Conservation (phyloP, 129 eudicot genomes). For the Escallonia rubra region DNA sequence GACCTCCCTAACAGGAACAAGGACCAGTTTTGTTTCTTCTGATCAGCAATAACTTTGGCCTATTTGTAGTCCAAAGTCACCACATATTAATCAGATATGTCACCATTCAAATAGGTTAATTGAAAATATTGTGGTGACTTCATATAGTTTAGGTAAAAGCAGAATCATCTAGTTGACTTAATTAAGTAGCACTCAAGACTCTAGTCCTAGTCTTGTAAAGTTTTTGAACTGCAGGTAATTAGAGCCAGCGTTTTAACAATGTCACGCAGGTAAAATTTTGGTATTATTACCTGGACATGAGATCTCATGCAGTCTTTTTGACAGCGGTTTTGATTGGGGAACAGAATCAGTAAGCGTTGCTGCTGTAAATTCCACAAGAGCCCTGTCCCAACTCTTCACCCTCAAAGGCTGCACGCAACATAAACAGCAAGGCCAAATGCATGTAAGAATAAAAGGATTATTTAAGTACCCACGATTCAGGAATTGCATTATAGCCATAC, state of each 20-base stretch:
- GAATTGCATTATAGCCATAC: background rate
- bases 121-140: background rate
- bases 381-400: slow-evolving; percentile 88
- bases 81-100: no score
- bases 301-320: slow-evolving; percentile 64
- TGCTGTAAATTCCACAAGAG: slow-evolving; percentile 71
- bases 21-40: no score
- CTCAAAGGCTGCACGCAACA: slow-evolving; percentile 50
- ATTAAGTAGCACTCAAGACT: background rate
- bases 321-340: slow-evolving; percentile 50
- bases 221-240: background rate
- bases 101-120: background rate
- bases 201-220: background rate
- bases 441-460: background rate
- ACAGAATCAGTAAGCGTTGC: slow-evolving; percentile 63
- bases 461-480: background rate
- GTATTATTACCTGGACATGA: slow-evolving; percentile 71
- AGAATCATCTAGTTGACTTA: background rate
- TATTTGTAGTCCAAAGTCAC: no score
- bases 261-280: background rate
- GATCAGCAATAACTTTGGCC: no score
- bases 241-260: background rate
- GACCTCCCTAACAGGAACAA: no score
- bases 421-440: background rate
- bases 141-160: background rate